These are phyloP conservation scores for Amaranthus hypochondriacus DNA, from an alignment of 148 eudicot genomes.

Conservation along the genomic window DNA sequence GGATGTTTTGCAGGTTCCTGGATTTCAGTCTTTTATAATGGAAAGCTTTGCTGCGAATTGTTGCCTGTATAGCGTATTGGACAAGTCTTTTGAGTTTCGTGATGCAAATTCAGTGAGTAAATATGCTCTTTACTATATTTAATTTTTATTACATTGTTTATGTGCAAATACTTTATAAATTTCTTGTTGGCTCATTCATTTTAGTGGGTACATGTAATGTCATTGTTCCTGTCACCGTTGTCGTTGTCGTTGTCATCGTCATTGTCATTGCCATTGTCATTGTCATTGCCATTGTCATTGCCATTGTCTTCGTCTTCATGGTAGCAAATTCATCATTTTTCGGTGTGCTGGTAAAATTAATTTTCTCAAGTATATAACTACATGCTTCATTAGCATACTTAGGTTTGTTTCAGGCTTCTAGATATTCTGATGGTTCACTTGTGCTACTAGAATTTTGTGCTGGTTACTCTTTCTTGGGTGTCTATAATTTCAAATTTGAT, in stretches of 20 bases:
- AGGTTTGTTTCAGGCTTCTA: neutral
- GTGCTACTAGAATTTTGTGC: neutral
- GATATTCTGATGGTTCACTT: neutral
- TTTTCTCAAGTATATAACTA: neutral
- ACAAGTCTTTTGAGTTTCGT: constrained; percentile 84
- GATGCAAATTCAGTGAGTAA: constrained; percentile 93
- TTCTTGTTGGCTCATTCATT: neutral
- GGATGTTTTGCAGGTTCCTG: constrained; percentile 68
- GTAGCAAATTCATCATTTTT: neutral
- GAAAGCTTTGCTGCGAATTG: constrained; percentile 76
- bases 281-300: no score
- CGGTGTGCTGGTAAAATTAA: neutral
- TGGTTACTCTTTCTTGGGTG: neutral
- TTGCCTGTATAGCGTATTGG: constrained; percentile 90
- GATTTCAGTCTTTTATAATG: constrained; percentile 71
- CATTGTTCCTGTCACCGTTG: no score
- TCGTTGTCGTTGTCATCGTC: no score
- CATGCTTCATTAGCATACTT: neutral
- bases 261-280: neutral
- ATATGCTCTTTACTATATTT: neutral
- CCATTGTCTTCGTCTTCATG: neutral
- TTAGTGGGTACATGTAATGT: no score
- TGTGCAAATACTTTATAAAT: neutral
- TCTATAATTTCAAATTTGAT: neutral
- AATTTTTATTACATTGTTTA: neutral